Base-by-base conservation (phyloP, 2,329 filamentous ascomycete species). In the Trichoderma sp. region DNA sequence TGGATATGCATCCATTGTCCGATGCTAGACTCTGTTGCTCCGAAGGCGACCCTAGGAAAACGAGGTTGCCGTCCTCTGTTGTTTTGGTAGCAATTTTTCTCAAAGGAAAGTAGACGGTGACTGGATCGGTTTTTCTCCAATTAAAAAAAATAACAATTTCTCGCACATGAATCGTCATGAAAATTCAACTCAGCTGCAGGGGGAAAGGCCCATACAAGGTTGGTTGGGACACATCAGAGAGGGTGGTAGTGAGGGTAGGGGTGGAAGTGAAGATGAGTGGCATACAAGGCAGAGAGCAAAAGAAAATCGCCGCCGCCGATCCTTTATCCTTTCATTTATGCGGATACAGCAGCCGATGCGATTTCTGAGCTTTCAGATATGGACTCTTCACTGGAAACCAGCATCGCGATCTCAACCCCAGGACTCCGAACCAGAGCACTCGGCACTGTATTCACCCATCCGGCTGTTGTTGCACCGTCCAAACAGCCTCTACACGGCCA, bases 1-100 rank as follows among this genome's bases (percentile, higher is more conserved):
- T 56, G 61, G 61, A 48, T 34, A 56, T 45, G 61, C 35, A 13
- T 13, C 61, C 61, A 64, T 64, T 64, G 61, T 64, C 61, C 52
- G 9, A 19, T 48, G n/a, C 37, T n/a, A 42, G n/a, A 45, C n/a
- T 35, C 5, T n/a, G 19, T 64, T 64, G 48, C 57, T 64, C 52
- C 57, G 7, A 48, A 27, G 1, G 4, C 29, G n/a, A 25, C 60
- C 25, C 12, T 25, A 25, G 15, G 34, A 29, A 27, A 25, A n/a
- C 35, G n/a, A 25, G n/a, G 22, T 25, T 54, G 34, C 29, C 15
- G 5, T 48, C 27, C 48, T 45, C 50, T 32, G 15, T 64, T 45
- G 39, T 25, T n/a, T 34, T 39, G 35, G 35, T 17, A 32, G 25
- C 12, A 42, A 17, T 34, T 25, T 22, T n/a, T 13, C 27, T 34